These are phyloP conservation scores for Verbascum thapsus DNA, from an alignment of 257 asterid genomes.

Conservation along the genomic window DNA sequence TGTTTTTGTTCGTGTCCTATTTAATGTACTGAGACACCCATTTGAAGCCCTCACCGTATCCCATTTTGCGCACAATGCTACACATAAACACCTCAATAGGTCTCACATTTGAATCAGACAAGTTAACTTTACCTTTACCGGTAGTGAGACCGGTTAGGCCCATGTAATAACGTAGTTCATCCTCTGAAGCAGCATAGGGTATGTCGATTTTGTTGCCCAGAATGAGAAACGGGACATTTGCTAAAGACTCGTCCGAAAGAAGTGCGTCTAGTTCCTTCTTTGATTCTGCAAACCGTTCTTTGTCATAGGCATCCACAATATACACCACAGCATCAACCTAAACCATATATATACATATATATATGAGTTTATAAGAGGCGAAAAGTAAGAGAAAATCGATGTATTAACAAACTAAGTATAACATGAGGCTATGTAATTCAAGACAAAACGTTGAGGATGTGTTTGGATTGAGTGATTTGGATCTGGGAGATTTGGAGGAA, in stretches of 20 bases:
- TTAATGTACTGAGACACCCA: slow-evolving; percentile 52
- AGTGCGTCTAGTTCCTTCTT: slow-evolving; percentile 55
- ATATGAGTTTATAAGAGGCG: background rate
- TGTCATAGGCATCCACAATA: slow-evolving; percentile 48
- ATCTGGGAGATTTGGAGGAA: too few species aligned
- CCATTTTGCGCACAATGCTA: slow-evolving; percentile 60
- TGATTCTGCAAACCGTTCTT: slow-evolving; percentile 48
- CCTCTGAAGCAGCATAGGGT: slow-evolving; percentile 53
- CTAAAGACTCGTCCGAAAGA: slow-evolving; percentile 41
- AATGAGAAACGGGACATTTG: slow-evolving; percentile 49
- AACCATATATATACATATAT: background rate
- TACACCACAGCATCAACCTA: slow-evolving; percentile 55
- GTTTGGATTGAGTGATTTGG: too few species aligned
- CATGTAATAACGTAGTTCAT: slow-evolving; percentile 41
- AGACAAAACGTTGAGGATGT: too few species aligned
- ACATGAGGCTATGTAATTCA: too few species aligned
- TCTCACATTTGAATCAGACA: slow-evolving; percentile 31
- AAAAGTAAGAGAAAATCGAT: too few species aligned
- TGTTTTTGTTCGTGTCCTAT: too few species aligned
- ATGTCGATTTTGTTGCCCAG: slow-evolving; percentile 54
- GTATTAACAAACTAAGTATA: too few species aligned
- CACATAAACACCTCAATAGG: slow-evolving; percentile 57
- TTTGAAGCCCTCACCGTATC: slow-evolving; percentile 58
- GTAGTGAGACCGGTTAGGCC: slow-evolving; percentile 48
- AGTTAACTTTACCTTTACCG: slow-evolving; percentile 42